A percentile compares a stretch with the other conserved stretches of the same genome.
These are phyloP conservation scores for Saccharomycopsis lassenensis DNA, from an alignment of 805 yeast species.

Conservation along the genomic window DNA sequence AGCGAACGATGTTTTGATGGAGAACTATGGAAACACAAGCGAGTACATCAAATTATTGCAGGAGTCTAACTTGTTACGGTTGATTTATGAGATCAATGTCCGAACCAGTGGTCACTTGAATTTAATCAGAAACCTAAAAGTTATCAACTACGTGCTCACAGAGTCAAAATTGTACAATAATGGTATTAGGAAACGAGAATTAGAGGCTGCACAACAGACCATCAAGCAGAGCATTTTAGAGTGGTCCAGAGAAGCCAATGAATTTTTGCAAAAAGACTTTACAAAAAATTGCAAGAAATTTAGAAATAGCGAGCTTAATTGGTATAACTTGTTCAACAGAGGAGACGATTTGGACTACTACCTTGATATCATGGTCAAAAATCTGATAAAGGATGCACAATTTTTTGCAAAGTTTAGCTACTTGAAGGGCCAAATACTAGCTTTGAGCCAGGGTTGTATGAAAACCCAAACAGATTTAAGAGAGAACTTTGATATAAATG, in stretches of 20 bases:
- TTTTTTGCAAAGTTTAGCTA: slow-evolving; percentile 9
- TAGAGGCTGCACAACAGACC: not conserved
- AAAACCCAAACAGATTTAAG: too few relatives aligned
- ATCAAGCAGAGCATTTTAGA: slow-evolving; percentile 8
- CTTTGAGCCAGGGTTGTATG: too few relatives aligned
- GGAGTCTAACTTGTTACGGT: slow-evolving; percentile 11
- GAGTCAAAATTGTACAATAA: not conserved
- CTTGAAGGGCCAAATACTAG: slow-evolving; percentile 16
- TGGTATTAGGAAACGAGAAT: not conserved
- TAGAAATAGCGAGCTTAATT: slow-evolving; percentile 5
- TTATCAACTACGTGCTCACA: slow-evolving; percentile 7
- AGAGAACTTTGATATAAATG: too few relatives aligned
- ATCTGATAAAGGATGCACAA: slow-evolving; percentile 1
- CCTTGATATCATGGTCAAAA: slow-evolving; percentile 13
- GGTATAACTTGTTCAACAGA: slow-evolving; percentile 14
- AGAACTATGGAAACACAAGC: slow-evolving; percentile 13
- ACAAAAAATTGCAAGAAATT: slow-evolving; percentile 3
- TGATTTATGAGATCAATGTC: slow-evolving; percentile 11
- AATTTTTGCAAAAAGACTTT: slow-evolving; percentile 9
- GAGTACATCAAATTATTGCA: slow-evolving; percentile 8
- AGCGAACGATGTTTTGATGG: slow-evolving; percentile 16
- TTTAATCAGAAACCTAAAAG: slow-evolving; percentile 7
- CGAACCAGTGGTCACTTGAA: slow-evolving; percentile 5
- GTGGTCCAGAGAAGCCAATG: slow-evolving; percentile 14
- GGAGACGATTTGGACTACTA: slow-evolving; percentile 17